phyloP scores from a whole-genome alignment of 768 basidiomycete genomes.

The Steccherinum ochraceum region DNA sequence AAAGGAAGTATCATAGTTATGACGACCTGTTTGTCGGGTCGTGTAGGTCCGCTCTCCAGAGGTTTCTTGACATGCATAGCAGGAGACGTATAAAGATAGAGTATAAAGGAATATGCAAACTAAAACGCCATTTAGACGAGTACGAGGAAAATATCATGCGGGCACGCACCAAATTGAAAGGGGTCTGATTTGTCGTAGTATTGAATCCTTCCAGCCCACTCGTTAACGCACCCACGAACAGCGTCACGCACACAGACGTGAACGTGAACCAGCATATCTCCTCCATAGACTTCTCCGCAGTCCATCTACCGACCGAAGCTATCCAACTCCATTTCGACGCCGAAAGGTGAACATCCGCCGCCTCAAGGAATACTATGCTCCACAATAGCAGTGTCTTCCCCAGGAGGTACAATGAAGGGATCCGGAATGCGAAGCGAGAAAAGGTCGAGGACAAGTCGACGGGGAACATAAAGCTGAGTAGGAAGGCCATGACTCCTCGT shows the following conservation, averaged over 20 bases:
- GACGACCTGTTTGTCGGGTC: conserved; percentile 70
- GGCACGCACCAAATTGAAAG: conserved; percentile 65
- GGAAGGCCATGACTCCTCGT: conserved; percentile 17
- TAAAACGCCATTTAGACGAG: conserved; percentile 24
- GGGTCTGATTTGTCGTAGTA: conserved; percentile 39
- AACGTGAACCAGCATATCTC: conserved; percentile 74
- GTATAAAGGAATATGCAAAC: conserved; percentile 73
- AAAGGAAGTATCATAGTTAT: conserved; percentile 69
- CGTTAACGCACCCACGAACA: conserved; percentile 60
- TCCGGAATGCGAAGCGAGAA: conserved; percentile 53
- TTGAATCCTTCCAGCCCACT: conserved; percentile 62
- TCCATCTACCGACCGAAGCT: conserved; percentile 38
- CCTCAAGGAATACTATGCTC: conserved; percentile 53
- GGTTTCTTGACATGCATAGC: conserved; percentile 44
- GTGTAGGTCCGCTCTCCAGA: conserved; percentile 37
- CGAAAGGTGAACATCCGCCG: conserved; percentile 35
- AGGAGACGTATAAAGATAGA: conserved; percentile 69
- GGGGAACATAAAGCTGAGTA: conserved; percentile 42
- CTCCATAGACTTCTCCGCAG: conserved; percentile 43
- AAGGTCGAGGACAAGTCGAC: conserved; percentile 53
- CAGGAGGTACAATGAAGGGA: conserved; percentile 62
- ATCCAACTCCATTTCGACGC: conserved; percentile 24
- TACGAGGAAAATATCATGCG: conserved; percentile 6
- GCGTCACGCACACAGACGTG: conserved; percentile 55
- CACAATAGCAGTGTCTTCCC: conserved; percentile 51